Base-by-base conservation (phyloP, 768 basidiomycete genomes). In the Podaxis rugospora region DNA sequence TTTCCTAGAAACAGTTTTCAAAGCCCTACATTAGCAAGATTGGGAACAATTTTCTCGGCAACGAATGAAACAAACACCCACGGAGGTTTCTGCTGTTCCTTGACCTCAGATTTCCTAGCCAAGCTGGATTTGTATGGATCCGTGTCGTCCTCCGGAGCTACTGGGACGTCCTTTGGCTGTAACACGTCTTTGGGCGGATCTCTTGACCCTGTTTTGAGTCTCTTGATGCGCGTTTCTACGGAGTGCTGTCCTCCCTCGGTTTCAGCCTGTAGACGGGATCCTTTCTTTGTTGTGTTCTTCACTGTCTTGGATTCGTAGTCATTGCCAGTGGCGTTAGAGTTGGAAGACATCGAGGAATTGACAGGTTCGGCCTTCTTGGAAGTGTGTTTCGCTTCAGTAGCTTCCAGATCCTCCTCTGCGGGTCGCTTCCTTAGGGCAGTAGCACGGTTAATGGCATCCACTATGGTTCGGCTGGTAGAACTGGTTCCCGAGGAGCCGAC, bases 1-100 rank as follows among this genome's bases (percentile, higher is more conserved):
- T 60, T 71, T 72, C 46, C 66, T 71, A 39, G 71, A 73, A 61
- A 14, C 27, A 46, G 51, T 59, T 60, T 60, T 54, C 18, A n/a
- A 21, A 27, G 51, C 6, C 28, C 52, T 54, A 36, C 14, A 54
- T 53, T 3, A 53, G 44, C 32, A 18, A 54, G 52, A 53, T 54
- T 54, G 35, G 35, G 7, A 39, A 46, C 18, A 10, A 6, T 18
- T 28, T 28, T 21, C 2, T 1, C 5, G 21, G 5, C 13, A 14
- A 47, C 5, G 3, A n/a, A 5, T 47, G 10, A 44, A 44, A 35
- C 7, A 36, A 28, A 2, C 1, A 16, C 52, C 37, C 40, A 60
- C 59, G 37, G 49, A 1, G 52, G n/a, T 37, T 53, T 53, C n/a
- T 35, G 18, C 11, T 5, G 32, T 18, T 52, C 62, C 14, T 66